Conservation (phyloP, 345 rosid genomes). For the Cardamine occulta region DNA sequence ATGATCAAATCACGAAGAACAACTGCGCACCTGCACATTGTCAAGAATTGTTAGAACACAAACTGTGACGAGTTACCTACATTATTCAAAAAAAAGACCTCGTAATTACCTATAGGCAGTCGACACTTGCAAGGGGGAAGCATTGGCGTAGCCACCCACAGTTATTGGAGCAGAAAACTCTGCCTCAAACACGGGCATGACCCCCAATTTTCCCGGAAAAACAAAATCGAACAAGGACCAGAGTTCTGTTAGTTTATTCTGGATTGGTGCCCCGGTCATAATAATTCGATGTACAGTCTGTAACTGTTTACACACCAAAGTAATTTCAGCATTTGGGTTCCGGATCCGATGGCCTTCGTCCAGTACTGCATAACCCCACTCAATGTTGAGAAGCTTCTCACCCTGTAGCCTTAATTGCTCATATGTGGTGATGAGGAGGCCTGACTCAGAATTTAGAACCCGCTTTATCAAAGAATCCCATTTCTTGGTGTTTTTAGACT, state of each 20-base stretch:
- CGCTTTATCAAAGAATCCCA: slow-evolving; percentile 88
- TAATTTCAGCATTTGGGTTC: slow-evolving; percentile 91
- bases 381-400: slow-evolving; percentile 79
- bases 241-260: slow-evolving; percentile 85
- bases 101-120: slow-evolving; percentile 82
- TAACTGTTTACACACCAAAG: slow-evolving; percentile 93
- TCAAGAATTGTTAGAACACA: slow-evolving; percentile 24
- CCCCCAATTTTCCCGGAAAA: slow-evolving; percentile 97
- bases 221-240: slow-evolving; percentile 99
- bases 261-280: slow-evolving; percentile 99
- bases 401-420: slow-evolving; percentile 93
- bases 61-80: slow-evolving; percentile 14
- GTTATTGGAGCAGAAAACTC: slow-evolving; percentile 95
- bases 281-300: slow-evolving; percentile 94
- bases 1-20: slow-evolving; percentile 93
- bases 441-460: slow-evolving; percentile 74
- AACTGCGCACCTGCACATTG: slow-evolving; percentile 83
- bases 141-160: slow-evolving; percentile 98
- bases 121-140: slow-evolving; percentile 96
- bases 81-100: slow-evolving; percentile 29
- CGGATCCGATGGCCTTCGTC: slow-evolving; percentile 99
- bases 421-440: slow-evolving; percentile 88
- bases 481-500: slow-evolving; percentile 60
- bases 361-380: slow-evolving; percentile 93
- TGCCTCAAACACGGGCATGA: slow-evolving; percentile 95